Percentiles rank a stretch among this genome's conserved stretches.
phyloP scores from a whole-genome alignment of 257 asterid genomes.

The Solanum peruvianum region DNA sequence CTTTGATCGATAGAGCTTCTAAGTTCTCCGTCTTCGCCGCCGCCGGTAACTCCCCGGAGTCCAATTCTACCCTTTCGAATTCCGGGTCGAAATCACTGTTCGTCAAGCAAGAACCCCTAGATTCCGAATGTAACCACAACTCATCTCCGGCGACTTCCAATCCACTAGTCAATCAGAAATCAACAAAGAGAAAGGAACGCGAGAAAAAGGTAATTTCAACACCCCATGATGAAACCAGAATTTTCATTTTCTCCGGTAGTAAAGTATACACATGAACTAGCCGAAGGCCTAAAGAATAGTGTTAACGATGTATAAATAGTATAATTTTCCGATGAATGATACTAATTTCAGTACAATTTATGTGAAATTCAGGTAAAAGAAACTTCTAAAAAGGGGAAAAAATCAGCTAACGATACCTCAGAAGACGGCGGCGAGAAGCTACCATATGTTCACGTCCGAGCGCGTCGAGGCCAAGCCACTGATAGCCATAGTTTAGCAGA shows the following conservation, averaged over 20 bases:
- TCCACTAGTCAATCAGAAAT: constrained; percentile 27
- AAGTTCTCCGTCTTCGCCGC: constrained; percentile 50
- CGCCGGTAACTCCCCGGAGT: constrained; percentile 26
- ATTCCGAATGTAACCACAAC: constrained; percentile 43
- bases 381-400: constrained; percentile 56
- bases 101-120: constrained; percentile 70
- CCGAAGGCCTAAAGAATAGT: too few relatives aligned
- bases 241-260: not conserved
- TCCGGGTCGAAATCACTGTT: constrained; percentile 17
- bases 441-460: constrained; percentile 84
- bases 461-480: constrained; percentile 98
- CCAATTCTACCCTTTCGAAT: constrained; percentile 5
- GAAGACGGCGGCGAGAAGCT: constrained; percentile 55
- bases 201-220: constrained; percentile 52
- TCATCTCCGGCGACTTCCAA: constrained; percentile 45
- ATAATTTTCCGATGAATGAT: too few relatives aligned
- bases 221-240: not conserved
- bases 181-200: constrained; percentile 67
- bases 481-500: constrained; percentile 99
- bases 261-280: too few relatives aligned
- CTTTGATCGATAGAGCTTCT: constrained; percentile 46
- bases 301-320: not conserved
- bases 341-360: not conserved
- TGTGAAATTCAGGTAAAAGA: constrained; percentile 39
- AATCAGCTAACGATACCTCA: constrained; percentile 29